Evolutionary conservation across 495 filamentous ascomycete species (phyloP), one percentile per base, ranked within the genome.

Genomic region (Talaromyces liani): DNA sequence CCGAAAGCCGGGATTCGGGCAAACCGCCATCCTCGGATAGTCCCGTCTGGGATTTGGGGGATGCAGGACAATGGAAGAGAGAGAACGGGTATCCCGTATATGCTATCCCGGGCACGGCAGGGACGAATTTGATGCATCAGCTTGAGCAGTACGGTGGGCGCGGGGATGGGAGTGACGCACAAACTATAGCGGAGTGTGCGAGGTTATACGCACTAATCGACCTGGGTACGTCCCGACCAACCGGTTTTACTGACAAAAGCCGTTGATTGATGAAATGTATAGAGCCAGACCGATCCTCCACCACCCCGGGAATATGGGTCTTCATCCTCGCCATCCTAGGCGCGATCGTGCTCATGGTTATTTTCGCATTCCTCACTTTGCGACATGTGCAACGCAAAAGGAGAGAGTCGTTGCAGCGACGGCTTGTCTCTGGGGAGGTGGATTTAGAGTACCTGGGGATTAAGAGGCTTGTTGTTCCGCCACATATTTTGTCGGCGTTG

Each of bases 381-480:
- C 91, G 91, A 67, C 73, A 86, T 34, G 76, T 91, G 14, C 88
- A 92, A 70, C 84, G 83, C 27, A 79, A 84, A 47, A 82, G 89
- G 29, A 85, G 91, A 16, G 73, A 79, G 18, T 73, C 72, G 0
- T 78, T 98, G 3, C 85, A 84, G 47, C 83, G 85, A 20, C 85
- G 91, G 16, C 85, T 97, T 18, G 79, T 81, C 53, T 79, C 78
- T 16, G 91, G 92, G 18, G 88, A 96, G 67, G 85, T 94, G 9
- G 88, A 95, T 68, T 74, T 96, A 1, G 92, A 96, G 69, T 82
- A 81, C 1, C 75, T 94, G 60, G 92, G 91, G 7, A 88, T 96
- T 68, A 91, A 88, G 65, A 80, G 85, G 12, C 70, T 92, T 14
- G 89, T 81, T 9, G 88, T 95, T 0, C 90, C 93, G 4, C 76